Evolutionary conservation across 805 yeast species (phyloP).

Genomic region (Helenozyma baotianmanensis): DNA sequence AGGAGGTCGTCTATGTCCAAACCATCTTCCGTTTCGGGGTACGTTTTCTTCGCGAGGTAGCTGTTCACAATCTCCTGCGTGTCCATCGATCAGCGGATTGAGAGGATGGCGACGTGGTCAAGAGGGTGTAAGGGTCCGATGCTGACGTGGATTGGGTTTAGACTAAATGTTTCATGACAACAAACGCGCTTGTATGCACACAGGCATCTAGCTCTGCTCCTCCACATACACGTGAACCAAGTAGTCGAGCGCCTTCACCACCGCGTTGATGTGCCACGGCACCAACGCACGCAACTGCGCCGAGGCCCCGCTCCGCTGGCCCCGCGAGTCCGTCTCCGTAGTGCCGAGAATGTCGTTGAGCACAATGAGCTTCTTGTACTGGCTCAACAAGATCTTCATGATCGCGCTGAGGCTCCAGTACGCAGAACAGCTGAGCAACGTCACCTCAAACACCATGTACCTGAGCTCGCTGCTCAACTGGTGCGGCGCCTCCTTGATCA

Average conservation of each 20-base stretch:
- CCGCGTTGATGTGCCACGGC: slow-evolving; percentile 76
- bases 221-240: slow-evolving; percentile 54
- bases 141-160: no score
- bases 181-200: not conserved
- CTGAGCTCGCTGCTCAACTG: not conserved
- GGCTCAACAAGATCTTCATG: slow-evolving; percentile 52
- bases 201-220: not conserved
- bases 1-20: slow-evolving; percentile 1
- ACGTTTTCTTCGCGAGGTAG: slow-evolving; percentile 1
- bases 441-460: slow-evolving; percentile 52
- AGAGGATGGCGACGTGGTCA: no score
- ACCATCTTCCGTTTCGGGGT: not conserved
- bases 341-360: slow-evolving; percentile 37
- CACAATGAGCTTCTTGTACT: slow-evolving; percentile 54
- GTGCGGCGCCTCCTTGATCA: slow-evolving; percentile 38
- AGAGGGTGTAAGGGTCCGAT: no score
- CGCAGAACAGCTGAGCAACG: slow-evolving; percentile 68
- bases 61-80: slow-evolving; percentile 12
- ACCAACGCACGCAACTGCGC: slow-evolving; percentile 29
- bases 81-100: no score
- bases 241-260: slow-evolving; percentile 53
- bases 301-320: not conserved
- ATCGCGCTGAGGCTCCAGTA: slow-evolving; percentile 53
- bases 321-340: slow-evolving; percentile 4
- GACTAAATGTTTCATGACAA: no score